Conservation (phyloP, 306 rosid species). For the Cucumis cinereus region DNA sequence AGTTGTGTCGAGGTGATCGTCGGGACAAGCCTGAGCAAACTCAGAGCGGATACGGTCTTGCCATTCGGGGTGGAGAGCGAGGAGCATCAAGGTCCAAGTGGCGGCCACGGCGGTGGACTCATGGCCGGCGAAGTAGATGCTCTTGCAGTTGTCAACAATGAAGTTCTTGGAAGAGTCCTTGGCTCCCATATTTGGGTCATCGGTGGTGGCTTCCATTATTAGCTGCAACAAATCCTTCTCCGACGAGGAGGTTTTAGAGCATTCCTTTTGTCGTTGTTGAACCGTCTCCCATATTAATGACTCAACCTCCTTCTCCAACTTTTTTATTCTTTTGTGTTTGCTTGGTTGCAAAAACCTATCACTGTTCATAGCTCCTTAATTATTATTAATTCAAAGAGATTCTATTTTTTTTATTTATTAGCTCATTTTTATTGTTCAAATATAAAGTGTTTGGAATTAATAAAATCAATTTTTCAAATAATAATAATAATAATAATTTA, state of each 20-base stretch:
- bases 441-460: too few relatives aligned
- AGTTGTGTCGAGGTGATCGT: constrained; percentile 34
- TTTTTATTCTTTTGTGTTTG: constrained; percentile 28
- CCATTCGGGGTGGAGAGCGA: constrained; percentile 73
- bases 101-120: constrained; percentile 76
- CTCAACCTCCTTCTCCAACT: constrained; percentile 62
- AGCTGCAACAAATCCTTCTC: constrained; percentile 72
- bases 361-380: not conserved
- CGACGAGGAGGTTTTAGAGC: constrained; percentile 10
- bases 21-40: constrained; percentile 46
- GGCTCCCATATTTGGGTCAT: constrained; percentile 34
- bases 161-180: constrained; percentile 45
- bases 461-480: too few relatives aligned
- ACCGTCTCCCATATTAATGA: constrained; percentile 66
- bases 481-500: too few relatives aligned
- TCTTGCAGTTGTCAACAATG: constrained; percentile 88
- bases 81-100: constrained; percentile 83
- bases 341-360: constrained; percentile 21
- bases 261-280: constrained; percentile 40
- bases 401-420: too few relatives aligned
- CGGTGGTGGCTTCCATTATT: constrained; percentile 42
- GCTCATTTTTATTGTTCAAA: too few relatives aligned
- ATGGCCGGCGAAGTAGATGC: constrained; percentile 88
- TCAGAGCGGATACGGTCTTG: constrained; percentile 52
- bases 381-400: too few relatives aligned